phyloP scores from a whole-genome alignment of 2,329 filamentous ascomycete genomes.

The Penicillium sp. region DNA sequence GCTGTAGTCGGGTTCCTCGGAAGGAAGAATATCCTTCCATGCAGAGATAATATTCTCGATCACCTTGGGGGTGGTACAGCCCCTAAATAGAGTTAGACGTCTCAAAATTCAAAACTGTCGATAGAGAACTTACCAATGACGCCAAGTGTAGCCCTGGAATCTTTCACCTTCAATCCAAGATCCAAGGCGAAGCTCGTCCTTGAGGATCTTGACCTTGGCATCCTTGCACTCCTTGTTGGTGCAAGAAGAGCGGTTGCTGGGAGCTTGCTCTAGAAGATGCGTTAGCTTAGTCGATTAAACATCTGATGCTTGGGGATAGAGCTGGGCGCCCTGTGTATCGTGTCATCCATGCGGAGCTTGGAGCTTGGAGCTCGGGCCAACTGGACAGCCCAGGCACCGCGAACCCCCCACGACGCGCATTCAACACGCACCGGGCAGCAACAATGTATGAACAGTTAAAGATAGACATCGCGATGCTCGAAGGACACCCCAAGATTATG shows the following conservation, averaged over 20 bases:
- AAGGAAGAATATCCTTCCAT: neutral
- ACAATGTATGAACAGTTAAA: neutral
- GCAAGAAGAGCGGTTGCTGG: conserved; percentile 71
- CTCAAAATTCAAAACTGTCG: neutral
- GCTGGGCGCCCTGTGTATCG: neutral
- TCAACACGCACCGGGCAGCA: neutral
- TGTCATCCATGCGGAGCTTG: neutral
- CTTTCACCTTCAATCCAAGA: conserved; percentile 64
- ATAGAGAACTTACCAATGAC: conserved; percentile 69
- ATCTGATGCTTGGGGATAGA: neutral
- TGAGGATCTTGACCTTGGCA: conserved; percentile 65
- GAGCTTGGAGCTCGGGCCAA: conserved; percentile 3
- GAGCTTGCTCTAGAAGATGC: conserved; percentile 61
- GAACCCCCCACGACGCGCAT: neutral
- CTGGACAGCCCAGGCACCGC: neutral
- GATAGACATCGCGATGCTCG: neutral
- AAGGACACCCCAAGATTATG: neutral
- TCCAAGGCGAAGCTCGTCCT: conserved; percentile 77
- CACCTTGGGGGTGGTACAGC: conserved; percentile 71
- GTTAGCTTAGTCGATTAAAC: conserved; percentile 10
- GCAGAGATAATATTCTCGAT: conserved; percentile 4
- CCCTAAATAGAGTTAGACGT: conserved; percentile 55
- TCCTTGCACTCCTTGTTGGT: conserved; percentile 72
- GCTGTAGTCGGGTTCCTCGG: conserved; percentile 57
- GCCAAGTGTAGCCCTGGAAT: conserved; percentile 70